A percentile compares a stretch with the other conserved stretches of the same genome.
These are phyloP conservation scores for Mycena kentingensis DNA, from an alignment of 768 basidiomycete species.

Conservation along the genomic window DNA sequence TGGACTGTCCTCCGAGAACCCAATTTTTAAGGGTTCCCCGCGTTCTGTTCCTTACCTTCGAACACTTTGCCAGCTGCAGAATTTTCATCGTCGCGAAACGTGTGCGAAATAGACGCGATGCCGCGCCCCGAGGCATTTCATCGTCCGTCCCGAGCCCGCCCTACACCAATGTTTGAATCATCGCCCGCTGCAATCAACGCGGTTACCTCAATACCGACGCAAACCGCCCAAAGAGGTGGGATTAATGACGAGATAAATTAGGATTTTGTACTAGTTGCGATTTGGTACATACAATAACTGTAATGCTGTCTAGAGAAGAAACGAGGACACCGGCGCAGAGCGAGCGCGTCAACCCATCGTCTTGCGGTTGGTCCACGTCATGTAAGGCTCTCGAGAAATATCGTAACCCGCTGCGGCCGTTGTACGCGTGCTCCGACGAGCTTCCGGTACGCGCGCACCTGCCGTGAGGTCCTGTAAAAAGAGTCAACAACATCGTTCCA, in stretches of 20 bases:
- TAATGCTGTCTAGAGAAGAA: constrained; percentile 19
- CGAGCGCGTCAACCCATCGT: constrained; percentile 48
- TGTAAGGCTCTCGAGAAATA: constrained; percentile 78
- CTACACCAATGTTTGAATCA: too few relatives aligned
- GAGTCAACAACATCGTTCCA: constrained; percentile 11
- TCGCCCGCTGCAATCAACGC: neutral
- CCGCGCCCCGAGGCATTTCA: too few relatives aligned
- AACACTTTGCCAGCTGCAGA: too few relatives aligned
- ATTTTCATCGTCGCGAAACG: too few relatives aligned
- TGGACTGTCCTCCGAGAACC: too few relatives aligned
- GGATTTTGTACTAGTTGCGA: constrained; percentile 6
- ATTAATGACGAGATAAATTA: constrained; percentile 17
- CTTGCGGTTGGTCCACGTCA: constrained; percentile 85
- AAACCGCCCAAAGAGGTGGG: neutral
- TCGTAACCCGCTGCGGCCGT: constrained; percentile 62
- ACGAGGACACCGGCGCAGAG: constrained; percentile 21
- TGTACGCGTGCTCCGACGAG: constrained; percentile 74
- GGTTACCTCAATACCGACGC: neutral
- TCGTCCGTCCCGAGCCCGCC: too few relatives aligned
- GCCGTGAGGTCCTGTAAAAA: constrained; percentile 63
- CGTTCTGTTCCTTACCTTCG: too few relatives aligned
- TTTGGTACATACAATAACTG: constrained; percentile 20
- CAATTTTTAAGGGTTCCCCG: too few relatives aligned
- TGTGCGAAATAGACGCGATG: too few relatives aligned
- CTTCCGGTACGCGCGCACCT: constrained; percentile 73